These are phyloP conservation scores for Puccinia coronata DNA, from an alignment of 1,284 basidiomycete genomes.

Conservation along the genomic window DNA sequence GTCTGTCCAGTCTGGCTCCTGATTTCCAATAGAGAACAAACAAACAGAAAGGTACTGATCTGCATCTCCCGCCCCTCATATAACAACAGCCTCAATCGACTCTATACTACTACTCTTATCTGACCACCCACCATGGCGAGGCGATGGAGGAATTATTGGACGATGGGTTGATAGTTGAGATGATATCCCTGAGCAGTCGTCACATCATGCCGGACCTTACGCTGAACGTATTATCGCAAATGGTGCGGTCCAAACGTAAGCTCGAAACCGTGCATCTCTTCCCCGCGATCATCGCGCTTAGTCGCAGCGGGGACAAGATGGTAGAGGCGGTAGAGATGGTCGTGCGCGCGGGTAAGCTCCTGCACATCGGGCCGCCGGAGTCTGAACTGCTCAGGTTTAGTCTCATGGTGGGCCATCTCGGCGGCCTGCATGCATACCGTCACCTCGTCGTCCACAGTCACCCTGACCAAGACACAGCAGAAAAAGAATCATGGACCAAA, in stretches of 20 bases:
- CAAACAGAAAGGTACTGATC: background rate
- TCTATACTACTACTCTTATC: conserved; percentile 30
- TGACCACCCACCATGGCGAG: conserved; percentile 4
- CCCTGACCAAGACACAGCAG: background rate
- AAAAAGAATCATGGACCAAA: background rate
- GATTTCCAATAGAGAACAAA: background rate
- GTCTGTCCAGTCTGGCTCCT: background rate
- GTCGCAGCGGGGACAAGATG: conserved; percentile 20
- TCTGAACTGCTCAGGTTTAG: conserved; percentile 8
- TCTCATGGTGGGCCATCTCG: conserved; percentile 38
- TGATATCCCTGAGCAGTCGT: conserved; percentile 8
- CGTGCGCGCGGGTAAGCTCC: background rate
- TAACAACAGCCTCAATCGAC: conserved; percentile 21
- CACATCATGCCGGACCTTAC: conserved; percentile 13
- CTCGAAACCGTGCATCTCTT: conserved; percentile 33
- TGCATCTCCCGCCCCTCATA: background rate
- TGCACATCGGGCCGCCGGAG: background rate
- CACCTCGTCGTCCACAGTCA: background rate
- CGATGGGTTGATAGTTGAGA: conserved; percentile 20
- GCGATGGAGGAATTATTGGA: background rate
- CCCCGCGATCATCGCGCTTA: conserved; percentile 5
- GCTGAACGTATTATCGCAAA: conserved; percentile 15
- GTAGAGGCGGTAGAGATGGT: conserved; percentile 13
- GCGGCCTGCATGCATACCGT: conserved; percentile 24
- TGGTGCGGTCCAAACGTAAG: conserved; percentile 3